phyloP scores from a whole-genome alignment of 768 basidiomycete genomes.

The Auricularia sp. region DNA sequence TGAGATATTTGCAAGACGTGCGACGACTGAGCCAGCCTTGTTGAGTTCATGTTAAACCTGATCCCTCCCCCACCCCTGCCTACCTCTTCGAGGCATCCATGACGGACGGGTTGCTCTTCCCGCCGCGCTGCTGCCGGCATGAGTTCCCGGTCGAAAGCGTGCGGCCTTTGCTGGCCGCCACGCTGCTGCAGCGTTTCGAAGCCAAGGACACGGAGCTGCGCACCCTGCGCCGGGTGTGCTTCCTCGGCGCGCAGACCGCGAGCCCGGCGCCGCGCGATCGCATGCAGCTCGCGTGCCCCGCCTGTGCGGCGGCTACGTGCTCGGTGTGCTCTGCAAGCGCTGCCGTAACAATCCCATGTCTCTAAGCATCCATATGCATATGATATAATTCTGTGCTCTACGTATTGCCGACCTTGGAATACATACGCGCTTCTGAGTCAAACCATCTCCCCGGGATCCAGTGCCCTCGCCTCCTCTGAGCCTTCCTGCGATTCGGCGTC shows the following conservation, averaged over 20 bases:
- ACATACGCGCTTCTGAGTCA: too few relatives aligned
- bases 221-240: constrained; percentile 29
- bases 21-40: too few relatives aligned
- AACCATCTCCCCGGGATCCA: too few relatives aligned
- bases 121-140: constrained; percentile 39
- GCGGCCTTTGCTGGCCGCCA: constrained; percentile 19
- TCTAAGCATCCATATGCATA: neutral
- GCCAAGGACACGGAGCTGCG: constrained; percentile 36
- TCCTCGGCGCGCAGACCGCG: constrained; percentile 32
- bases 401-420: too few relatives aligned
- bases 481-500: too few relatives aligned
- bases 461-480: too few relatives aligned
- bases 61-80: neutral
- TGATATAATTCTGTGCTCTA: too few relatives aligned
- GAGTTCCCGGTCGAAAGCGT: constrained; percentile 20
- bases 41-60: too few relatives aligned
- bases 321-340: neutral
- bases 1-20: too few relatives aligned
- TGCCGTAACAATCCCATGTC: neutral
- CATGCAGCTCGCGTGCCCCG: neutral
- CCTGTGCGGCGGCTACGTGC: constrained; percentile 1
- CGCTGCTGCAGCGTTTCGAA: constrained; percentile 21
- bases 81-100: constrained; percentile 32
- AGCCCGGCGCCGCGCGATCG: neutral
- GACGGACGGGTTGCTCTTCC: constrained; percentile 41